These are phyloP conservation scores for Theileria parva DNA, from an alignment of 169 alveolate genomes.

Conservation along the genomic window DNA sequence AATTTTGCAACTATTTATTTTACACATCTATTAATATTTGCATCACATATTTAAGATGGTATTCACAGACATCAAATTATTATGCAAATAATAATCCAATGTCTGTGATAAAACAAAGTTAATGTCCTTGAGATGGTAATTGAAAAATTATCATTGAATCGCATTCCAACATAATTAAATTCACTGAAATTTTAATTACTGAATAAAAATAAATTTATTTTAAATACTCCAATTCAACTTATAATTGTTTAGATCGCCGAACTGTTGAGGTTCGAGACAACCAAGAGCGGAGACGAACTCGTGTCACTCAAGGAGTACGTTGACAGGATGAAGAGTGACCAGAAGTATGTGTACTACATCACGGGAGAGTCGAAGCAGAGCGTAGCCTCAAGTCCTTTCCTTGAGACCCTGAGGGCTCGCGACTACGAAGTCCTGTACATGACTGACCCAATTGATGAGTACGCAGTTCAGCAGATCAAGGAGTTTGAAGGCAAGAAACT, in stretches of 20 bases:
- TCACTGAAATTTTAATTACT: no score
- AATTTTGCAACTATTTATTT: no score
- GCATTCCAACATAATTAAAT: constrained; percentile 31
- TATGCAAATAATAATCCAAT: constrained; percentile 3
- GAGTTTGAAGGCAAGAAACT: constrained; percentile 97
- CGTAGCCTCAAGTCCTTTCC: constrained; percentile 97
- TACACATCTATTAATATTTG: no score
- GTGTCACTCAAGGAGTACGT: constrained; percentile 96
- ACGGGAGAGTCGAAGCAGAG: constrained; percentile 98
- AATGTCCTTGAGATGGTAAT: constrained; percentile 66
- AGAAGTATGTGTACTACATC: constrained; percentile 98
- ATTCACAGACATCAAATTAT: background rate
- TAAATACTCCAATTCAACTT: no score
- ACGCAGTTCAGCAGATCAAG: constrained; percentile 97
- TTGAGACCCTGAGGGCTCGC: constrained; percentile 95
- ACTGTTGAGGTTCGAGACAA: constrained; percentile 95
- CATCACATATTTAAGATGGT: no score
- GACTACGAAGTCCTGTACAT: constrained; percentile 97
- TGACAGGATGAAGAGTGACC: constrained; percentile 98
- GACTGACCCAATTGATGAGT: constrained; percentile 99
- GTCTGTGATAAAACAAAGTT: constrained; percentile 34
- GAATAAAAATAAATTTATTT: no score
- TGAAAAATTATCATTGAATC: constrained; percentile 12
- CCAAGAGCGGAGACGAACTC: constrained; percentile 98
- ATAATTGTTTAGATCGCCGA: constrained; percentile 86